A percentile compares a stretch with the other conserved stretches of the same genome.
phyloP scores from a whole-genome alignment of 371 early-diverging fungal genomes.

The Blakeslea trispora region DNA sequence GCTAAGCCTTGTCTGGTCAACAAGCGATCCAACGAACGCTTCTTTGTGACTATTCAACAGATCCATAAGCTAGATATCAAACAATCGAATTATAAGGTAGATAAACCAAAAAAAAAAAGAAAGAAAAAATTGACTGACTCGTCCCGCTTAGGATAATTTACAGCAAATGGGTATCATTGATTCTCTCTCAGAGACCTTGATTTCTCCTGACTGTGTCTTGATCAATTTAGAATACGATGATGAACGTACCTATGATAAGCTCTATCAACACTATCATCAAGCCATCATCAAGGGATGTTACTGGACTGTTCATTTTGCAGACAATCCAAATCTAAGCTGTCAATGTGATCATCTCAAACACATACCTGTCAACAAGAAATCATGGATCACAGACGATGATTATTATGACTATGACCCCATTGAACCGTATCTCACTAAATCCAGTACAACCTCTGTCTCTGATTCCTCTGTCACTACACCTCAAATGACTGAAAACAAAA shows the following conservation, averaged over 20 bases:
- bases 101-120: background rate
- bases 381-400: too few species aligned
- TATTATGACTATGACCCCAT: too few species aligned
- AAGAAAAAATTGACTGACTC: background rate
- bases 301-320: background rate
- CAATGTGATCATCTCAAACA: background rate
- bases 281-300: background rate
- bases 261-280: background rate
- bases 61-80: background rate
- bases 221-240: constrained; percentile 17
- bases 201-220: constrained; percentile 3
- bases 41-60: constrained; percentile 7
- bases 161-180: constrained; percentile 11
- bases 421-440: too few species aligned
- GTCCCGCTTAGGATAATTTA: background rate
- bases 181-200: constrained; percentile 5
- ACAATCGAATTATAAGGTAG: constrained; percentile 14
- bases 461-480: too few species aligned
- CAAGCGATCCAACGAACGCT: background rate
- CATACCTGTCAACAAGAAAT: too few species aligned
- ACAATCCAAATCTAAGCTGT: background rate
- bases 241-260: constrained; percentile 5
- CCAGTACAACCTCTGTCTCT: too few species aligned
- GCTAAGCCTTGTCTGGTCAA: constrained; percentile 9
- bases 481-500: background rate